Base-by-base conservation (phyloP, 2,329 filamentous ascomycete species). In the Verticillium nubilum region DNA sequence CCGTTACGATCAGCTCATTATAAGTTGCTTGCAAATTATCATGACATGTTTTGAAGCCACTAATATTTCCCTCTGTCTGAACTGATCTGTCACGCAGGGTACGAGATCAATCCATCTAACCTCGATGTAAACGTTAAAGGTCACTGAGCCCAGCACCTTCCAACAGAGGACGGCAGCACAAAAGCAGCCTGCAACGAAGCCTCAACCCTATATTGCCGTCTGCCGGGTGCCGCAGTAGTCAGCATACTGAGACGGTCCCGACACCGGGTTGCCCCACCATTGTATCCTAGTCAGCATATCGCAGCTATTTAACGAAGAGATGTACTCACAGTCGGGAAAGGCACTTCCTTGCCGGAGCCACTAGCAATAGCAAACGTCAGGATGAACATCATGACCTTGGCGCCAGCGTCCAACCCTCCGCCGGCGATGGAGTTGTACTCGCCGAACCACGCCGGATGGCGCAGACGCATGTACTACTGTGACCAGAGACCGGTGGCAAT, bases 401-500 rank as follows among this genome's bases (percentile, higher is more conserved):
- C 60, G 10, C 65, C 64, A 5, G 60, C 64, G 53, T 67, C 65
- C 4, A 67, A 53, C 19, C 58, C 65, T 4, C 60, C 65, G 1
- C 59, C 60, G n/a, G 60, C 59, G 19, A 62, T 61, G 58, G 67
- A 68, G 33, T 69, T 68, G 55, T 67, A 68, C 60, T 67, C 69
- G 37, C 67, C 63, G 53, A 71, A 72, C 57, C 61, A 62, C 1
- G 60, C 65, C 2, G 66, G 66, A 52, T 66, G 54, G 15, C 64
- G 62, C 13, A 65, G 62, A 2, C 70, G 67, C 25, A 71, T 55
- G 54, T 66, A 71, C 52, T 64, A 68, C 60, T 72, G 69, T 3
- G 65, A 65, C 29, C 72, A 67, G 60, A 74, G 69, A 7, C 74
- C 74, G 26, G 72, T 60, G n/a, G 63, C 60, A 56, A 74, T 73